These are phyloP conservation scores for Phytophthora tubulina DNA, from an alignment of 352 stramenopile genomes.

Conservation along the genomic window DNA sequence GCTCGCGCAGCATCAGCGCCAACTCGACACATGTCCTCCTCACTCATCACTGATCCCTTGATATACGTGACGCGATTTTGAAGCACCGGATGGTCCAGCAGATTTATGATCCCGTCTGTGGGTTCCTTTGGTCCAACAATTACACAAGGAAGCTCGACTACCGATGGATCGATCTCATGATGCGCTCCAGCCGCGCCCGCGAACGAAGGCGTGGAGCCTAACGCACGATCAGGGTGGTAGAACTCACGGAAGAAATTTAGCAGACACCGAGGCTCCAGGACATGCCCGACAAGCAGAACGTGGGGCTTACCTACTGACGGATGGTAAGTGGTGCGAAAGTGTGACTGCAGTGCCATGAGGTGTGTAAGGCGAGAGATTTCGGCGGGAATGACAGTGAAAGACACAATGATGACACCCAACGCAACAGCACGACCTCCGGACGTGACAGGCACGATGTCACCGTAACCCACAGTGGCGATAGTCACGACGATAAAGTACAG, in stretches of 20 bases:
- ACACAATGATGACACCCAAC: conserved; percentile 61
- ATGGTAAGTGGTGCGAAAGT: conserved; percentile 68
- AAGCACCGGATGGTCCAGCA: conserved; percentile 69
- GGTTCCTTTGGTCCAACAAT: conserved; percentile 66
- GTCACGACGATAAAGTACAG: conserved; percentile 76
- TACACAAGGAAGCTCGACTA: conserved; percentile 60
- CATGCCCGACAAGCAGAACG: conserved; percentile 63
- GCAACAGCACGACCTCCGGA: conserved; percentile 51
- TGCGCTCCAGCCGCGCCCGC: conserved; percentile 7
- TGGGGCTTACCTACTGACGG: conserved; percentile 64
- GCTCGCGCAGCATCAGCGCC: conserved; percentile 59
- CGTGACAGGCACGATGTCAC: conserved; percentile 60
- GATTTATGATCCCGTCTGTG: conserved; percentile 55
- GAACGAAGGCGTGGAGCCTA: conserved; percentile 32
- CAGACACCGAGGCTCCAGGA: conserved; percentile 58
- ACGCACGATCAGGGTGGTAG: conserved; percentile 66
- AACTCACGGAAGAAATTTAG: conserved; percentile 74
- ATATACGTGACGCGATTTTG: conserved; percentile 72
- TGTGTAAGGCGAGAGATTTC: conserved; percentile 65
- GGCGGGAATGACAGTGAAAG: conserved; percentile 65
- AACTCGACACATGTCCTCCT: conserved; percentile 73
- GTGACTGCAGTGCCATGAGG: conserved; percentile 70
- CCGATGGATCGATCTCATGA: conserved; percentile 33
- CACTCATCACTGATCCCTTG: conserved; percentile 72
- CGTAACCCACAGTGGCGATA: conserved; percentile 66